Evolutionary conservation across 2,329 filamentous ascomycete genomes (phyloP).

Genomic region (Trichothecium sympodiale): DNA sequence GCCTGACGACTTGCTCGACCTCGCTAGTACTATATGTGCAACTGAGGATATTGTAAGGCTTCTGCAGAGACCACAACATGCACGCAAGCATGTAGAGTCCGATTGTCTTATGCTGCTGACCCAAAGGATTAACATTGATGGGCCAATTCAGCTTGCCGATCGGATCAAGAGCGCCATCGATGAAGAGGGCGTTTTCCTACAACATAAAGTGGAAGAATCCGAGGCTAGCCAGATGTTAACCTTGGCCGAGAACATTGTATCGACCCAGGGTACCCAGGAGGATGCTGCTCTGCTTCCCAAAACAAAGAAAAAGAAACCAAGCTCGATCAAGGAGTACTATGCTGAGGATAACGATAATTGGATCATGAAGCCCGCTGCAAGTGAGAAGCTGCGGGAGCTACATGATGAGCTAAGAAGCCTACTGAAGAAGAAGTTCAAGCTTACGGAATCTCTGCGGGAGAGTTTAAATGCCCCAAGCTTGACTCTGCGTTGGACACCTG

Average conservation of each 20-base stretch:
- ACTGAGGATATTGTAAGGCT: constrained; percentile 54
- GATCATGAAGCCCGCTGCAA: constrained; percentile 61
- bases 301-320: constrained; percentile 30
- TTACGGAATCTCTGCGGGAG: constrained; percentile 51
- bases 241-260: constrained; percentile 61
- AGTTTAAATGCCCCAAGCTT: constrained; percentile 53
- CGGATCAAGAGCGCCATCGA: constrained; percentile 74
- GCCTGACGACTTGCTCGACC: constrained; percentile 74
- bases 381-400: constrained; percentile 49
- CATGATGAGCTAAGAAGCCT: constrained; percentile 57
- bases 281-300: constrained; percentile 41
- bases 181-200: constrained; percentile 76
- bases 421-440: constrained; percentile 42
- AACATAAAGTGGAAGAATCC: constrained; percentile 66
- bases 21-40: constrained; percentile 70
- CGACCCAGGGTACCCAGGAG: constrained; percentile 52
- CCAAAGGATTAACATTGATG: constrained; percentile 52
- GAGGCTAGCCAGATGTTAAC: constrained; percentile 60
- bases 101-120: constrained; percentile 34
- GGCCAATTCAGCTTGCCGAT: constrained; percentile 56
- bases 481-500: constrained; percentile 75
- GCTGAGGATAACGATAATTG: constrained; percentile 48
- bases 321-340: constrained; percentile 45
- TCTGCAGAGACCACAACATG: constrained; percentile 15
- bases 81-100: constrained; percentile 1